phyloP scores from a whole-genome alignment of 768 basidiomycete genomes.

The Favolaschia claudopus region DNA sequence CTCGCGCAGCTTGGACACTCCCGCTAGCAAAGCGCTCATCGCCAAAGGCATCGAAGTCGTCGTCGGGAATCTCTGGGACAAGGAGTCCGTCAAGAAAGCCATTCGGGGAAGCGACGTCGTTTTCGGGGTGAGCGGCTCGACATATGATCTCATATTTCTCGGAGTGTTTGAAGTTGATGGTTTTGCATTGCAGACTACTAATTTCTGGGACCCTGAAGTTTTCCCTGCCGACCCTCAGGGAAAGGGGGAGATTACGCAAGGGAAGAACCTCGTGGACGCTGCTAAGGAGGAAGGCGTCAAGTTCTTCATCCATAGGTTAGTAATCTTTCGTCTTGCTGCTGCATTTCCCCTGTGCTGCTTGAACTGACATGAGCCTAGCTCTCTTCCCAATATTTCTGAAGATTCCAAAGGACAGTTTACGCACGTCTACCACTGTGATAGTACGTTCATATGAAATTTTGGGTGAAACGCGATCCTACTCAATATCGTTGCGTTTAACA shows the following conservation, averaged over 20 bases:
- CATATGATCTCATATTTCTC: not conserved
- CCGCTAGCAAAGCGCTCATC: slow-evolving; percentile 8
- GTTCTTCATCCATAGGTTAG: slow-evolving; percentile 40
- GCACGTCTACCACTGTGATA: slow-evolving; percentile 34
- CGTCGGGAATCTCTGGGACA: slow-evolving; percentile 19
- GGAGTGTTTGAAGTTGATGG: not conserved
- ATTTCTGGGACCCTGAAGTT: slow-evolving; percentile 31
- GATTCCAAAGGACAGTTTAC: slow-evolving; percentile 13
- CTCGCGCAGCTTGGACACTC: slow-evolving; percentile 17
- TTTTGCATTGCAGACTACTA: slow-evolving; percentile 38
- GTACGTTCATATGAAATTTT: slow-evolving; percentile 11
- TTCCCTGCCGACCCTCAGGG: slow-evolving; percentile 17
- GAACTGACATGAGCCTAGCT: slow-evolving; percentile 2
- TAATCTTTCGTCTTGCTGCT: not conserved
- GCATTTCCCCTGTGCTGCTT: not conserved
- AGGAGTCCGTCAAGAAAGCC: slow-evolving; percentile 21
- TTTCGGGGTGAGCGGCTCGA: slow-evolving; percentile 20
- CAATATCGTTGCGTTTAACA: no score
- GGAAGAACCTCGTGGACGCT: slow-evolving; percentile 40
- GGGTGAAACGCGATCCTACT: not conserved
- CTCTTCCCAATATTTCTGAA: slow-evolving; percentile 9
- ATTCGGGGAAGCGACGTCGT: slow-evolving; percentile 25
- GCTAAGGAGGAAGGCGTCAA: slow-evolving; percentile 30
- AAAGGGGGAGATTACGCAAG: slow-evolving; percentile 31
- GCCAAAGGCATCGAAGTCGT: slow-evolving; percentile 23